phyloP scores from a whole-genome alignment of 345 rosid genomes.

The Melaleuca quinquenervia region DNA sequence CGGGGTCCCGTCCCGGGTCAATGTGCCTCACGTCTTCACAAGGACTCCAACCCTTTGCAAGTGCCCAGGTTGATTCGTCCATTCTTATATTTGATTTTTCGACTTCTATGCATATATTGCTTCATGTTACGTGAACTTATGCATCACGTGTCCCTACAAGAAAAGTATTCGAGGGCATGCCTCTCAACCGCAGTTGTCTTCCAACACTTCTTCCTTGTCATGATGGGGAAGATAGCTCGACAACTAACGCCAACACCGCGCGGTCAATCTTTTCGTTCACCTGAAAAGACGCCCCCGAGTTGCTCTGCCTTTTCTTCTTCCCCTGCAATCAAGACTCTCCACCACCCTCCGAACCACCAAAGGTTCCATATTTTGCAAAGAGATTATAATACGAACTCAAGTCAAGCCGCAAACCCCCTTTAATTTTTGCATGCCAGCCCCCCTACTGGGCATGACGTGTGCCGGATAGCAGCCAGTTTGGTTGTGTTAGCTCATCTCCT shows the following conservation, averaged over 20 bases:
- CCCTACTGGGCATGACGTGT: constrained; percentile 8
- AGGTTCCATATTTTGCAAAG: not conserved
- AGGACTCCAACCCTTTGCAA: not conserved
- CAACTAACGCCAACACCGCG: constrained; percentile 19
- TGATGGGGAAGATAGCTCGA: not conserved
- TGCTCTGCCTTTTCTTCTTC: not conserved
- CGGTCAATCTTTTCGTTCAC: constrained; percentile 48
- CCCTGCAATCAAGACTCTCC: not conserved
- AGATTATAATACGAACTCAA: not conserved
- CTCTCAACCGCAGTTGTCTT: not conserved
- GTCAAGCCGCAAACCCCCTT: not conserved
- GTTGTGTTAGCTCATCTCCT: constrained; percentile 83
- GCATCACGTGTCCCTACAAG: not conserved
- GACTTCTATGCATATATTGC: not conserved
- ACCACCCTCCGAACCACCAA: constrained; percentile 15
- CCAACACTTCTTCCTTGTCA: not conserved
- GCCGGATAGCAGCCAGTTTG: constrained; percentile 18
- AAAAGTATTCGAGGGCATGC: not conserved
- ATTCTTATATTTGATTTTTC: not conserved
- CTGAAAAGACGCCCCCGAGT: constrained; percentile 4
- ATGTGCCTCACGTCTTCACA: not conserved
- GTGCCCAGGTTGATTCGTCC: not conserved
- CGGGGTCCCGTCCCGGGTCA: not conserved
- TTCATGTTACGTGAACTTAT: not conserved
- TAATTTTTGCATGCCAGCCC: not conserved